Evolutionary conservation across 768 basidiomycete species (phyloP), one percentile per base, ranked within the genome.

Genomic region (Tubosaeta sp.): DNA sequence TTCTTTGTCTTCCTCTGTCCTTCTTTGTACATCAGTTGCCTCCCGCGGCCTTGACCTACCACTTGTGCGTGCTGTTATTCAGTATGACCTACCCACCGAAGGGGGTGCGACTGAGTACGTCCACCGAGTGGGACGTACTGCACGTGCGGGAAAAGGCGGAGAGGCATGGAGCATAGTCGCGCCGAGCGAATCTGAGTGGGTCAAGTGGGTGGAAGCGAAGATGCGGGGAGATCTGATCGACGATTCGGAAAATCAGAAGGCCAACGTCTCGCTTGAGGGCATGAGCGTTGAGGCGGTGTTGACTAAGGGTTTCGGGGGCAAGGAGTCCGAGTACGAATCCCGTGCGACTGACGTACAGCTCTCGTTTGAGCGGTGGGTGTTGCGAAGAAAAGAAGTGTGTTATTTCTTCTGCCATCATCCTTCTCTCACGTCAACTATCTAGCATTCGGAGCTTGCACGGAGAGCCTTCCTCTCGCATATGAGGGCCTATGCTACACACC

Each of bases 1-100:
- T 56, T 59, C 57, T 32, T 60, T 72, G 4, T 67, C 71, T 0
- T 79, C 83, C 5, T 85, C 94, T 1, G 79, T 99, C 45, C 78
- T 99, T 5, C 77, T 98, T 42, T 97, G 95, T 67, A 99, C 97
- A 1, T 95, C 93, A 9, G 95, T 99, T 47, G 97, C 97, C 3
- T 94, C 97, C n/a, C 91, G 97, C 65, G 97, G 97, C 65, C 80
- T 99, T 25, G 95, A 98, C 71, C 75, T 99, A 26, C 94, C 94
- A 6, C 79, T 90, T n/a, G 94, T 98, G 7, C 85, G 88, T 33
- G 90, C 91, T 3, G 94, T 99, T 55, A 73, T 98, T 31, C 97
- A 99, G 65, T 97, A 97, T 63, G 97, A 99, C 66, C 81, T 98
- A 19, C 95, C 97, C 1, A 98, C 97, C 0, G 97, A 99, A 74